Evolutionary conservation across 2,329 filamentous ascomycete genomes (phyloP).

Genomic region (Sclerotinia borealis): DNA sequence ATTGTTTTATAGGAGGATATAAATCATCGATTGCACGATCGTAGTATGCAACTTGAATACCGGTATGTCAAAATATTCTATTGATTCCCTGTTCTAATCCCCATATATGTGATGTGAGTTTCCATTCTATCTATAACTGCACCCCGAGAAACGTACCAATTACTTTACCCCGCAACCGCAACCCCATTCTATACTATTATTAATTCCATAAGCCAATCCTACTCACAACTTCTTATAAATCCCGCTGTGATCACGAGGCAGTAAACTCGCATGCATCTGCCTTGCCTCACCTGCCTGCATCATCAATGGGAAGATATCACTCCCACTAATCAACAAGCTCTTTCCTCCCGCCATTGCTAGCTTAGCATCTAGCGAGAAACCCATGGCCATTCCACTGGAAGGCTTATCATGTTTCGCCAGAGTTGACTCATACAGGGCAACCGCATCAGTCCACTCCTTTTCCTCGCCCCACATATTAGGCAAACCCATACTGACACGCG

Average conservation of each 20-base stretch:
- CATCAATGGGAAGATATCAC: constrained; percentile 16
- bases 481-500: constrained; percentile 40
- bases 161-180: too few species aligned
- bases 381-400: constrained; percentile 23
- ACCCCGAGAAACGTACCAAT: too few species aligned
- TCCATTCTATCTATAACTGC: too few species aligned
- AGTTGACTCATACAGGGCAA: constrained; percentile 35
- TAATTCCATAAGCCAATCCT: too few species aligned
- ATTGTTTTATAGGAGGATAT: too few species aligned
- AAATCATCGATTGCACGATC: too few species aligned
- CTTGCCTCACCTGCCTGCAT: neutral
- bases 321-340: constrained; percentile 19
- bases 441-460: constrained; percentile 38
- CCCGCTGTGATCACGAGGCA: neutral
- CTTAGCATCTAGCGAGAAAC: constrained; percentile 17
- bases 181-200: too few species aligned
- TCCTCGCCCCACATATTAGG: constrained; percentile 34
- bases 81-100: neutral
- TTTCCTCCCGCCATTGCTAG: constrained; percentile 20
- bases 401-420: constrained; percentile 44
- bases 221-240: constrained; percentile 4
- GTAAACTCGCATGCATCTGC: neutral
- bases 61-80: too few species aligned
- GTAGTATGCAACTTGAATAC: too few species aligned
- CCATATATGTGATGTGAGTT: neutral